Conservation (phyloP, 1,284 basidiomycete genomes). For the Vanrija humicola region DNA sequence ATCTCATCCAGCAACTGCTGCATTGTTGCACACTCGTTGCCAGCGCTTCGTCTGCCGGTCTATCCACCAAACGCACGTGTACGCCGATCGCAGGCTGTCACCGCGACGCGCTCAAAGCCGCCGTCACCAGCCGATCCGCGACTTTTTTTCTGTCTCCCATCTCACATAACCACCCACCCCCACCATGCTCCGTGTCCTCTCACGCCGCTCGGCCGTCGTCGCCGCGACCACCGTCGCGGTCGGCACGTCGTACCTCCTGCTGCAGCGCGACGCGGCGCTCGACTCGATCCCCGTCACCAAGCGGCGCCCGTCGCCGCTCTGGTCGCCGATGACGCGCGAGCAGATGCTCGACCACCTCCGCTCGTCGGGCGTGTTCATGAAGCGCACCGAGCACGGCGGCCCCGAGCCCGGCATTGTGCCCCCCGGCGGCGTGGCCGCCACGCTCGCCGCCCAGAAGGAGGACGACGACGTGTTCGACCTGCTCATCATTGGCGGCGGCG, state of each 20-base stretch:
- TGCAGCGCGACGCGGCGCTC: conserved; percentile 16
- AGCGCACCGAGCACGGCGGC: conserved; percentile 33
- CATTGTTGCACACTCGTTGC: no score
- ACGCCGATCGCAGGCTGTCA: no score
- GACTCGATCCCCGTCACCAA: conserved; percentile 26
- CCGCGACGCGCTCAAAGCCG: neutral
- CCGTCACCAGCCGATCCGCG: neutral
- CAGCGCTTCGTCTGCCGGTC: neutral
- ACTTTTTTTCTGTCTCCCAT: neutral
- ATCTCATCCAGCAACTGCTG: no score
- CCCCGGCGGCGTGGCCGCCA: conserved; percentile 16
- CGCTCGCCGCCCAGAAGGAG: conserved; percentile 26
- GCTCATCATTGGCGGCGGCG: conserved; percentile 82
- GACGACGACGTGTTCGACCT: conserved; percentile 70
- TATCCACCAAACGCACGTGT: neutral
- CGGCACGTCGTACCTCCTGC: conserved; percentile 20
- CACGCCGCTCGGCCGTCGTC: conserved; percentile 21
- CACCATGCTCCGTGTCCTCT: conserved; percentile 29
- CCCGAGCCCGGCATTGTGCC: conserved; percentile 33
- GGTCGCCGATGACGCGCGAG: conserved; percentile 50
- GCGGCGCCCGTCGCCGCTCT: conserved; percentile 49
- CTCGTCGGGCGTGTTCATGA: conserved; percentile 43
- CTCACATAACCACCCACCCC: neutral
- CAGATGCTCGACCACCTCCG: conserved; percentile 52
- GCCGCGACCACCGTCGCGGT: conserved; percentile 26